Evolutionary conservation across 306 rosid species (phyloP).

Genomic region (Trifolium pratense): DNA sequence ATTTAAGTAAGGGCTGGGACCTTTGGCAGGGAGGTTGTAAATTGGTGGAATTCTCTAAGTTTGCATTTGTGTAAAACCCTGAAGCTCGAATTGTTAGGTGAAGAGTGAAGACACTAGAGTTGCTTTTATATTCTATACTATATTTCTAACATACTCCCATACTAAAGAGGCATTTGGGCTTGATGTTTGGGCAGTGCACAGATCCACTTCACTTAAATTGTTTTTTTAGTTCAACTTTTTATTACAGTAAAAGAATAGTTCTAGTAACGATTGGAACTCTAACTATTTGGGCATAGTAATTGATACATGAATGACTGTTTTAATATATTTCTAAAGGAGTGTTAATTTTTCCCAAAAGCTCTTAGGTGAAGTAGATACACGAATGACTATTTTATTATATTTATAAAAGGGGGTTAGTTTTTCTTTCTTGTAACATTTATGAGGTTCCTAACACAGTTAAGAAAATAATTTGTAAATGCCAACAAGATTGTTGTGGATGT

Average conservation of each 20-base stretch:
- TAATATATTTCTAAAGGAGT: background rate
- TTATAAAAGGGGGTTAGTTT: background rate
- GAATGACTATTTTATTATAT: background rate
- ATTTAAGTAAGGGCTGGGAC: background rate
- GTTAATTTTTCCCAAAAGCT: background rate
- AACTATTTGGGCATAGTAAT: background rate
- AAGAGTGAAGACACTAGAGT: background rate
- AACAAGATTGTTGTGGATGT: slow-evolving; percentile 19
- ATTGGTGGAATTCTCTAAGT: background rate
- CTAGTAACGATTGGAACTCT: background rate
- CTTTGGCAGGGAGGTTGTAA: background rate
- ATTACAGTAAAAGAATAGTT: too few relatives aligned
- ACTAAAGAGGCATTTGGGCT: background rate
- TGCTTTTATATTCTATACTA: background rate
- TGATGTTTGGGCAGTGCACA: background rate
- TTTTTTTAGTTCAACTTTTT: too few relatives aligned
- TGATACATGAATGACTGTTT: background rate
- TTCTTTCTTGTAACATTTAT: background rate
- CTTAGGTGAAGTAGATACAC: too few relatives aligned
- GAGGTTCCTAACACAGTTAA: background rate
- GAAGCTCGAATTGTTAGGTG: background rate
- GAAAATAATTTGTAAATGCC: background rate
- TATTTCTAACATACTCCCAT: background rate
- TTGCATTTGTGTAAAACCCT: background rate
- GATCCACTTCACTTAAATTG: background rate